Base-by-base conservation (phyloP, 1,139 yeast species). In the Blastobotrys serpentis region DNA sequence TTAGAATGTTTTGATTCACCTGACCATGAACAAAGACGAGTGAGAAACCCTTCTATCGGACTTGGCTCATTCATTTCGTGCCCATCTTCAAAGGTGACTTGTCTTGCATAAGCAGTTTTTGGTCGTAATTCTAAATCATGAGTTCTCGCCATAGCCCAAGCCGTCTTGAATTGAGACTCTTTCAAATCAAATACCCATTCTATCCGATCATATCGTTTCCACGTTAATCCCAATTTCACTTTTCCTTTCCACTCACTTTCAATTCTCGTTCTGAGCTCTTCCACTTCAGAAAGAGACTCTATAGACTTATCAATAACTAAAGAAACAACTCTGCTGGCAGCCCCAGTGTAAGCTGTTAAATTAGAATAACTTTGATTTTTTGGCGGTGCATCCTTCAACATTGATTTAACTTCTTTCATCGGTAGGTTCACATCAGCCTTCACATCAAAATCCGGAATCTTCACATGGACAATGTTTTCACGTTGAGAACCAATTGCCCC, bases 1-100 rank as follows among this genome's bases (percentile, higher is more conserved):
- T 78, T 72, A 52, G 46, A 70, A 67, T 37, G 67, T 60, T 0
- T 49, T 2, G 43, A 34, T 4, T 50, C 51, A n/a, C 89, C 90
- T 4, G 66, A 59, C 56, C 77, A 73, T 42, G 79, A 74, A 0
- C 85, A 73, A 37, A 85, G 63, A 44, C 85, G 73, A 1, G 79
- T 71, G 11, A 88, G 65, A 62, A 85, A 87, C 0, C 97, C 96
- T 66, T 87, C 95, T 6, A 86, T 65, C 0, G 94, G 82, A 0
- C 66, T 53, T 0, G 95, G 95, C 57, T 85, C 92, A 1, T 58
- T 53, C 49, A 62, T 42, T 19, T 34, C 47, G 4, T 43, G 41
- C 4, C 59, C 61, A 16, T 53, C 52, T 16, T 54, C 56, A 6
- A 54, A 53, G 14, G 37, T 48, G 1, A 73, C 64, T 2, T 48